Base-by-base conservation (phyloP, 164 flowering plant species). In the Magnolia sinica region DNA sequence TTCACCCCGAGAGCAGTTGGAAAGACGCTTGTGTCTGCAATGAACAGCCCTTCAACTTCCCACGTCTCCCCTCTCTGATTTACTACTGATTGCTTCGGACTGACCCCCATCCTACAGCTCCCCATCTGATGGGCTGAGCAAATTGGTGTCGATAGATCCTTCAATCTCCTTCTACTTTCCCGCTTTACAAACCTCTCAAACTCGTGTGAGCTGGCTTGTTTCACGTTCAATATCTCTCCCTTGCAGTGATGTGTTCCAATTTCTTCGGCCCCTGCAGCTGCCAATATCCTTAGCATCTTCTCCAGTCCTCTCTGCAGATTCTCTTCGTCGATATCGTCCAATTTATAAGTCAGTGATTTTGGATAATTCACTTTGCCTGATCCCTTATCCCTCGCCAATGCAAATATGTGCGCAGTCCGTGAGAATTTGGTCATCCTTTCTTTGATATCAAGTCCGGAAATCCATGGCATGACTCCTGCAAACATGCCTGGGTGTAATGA, bases 41-140 rank as follows among this genome's bases (percentile, higher is more conserved):
- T 83, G 75, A 82, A 94, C 71, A 91, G 71, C 4, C 86, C 92
- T 75, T 88, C 79, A 7, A 91, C 97, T 71, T 94, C 97, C 96
- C 94, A 94, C 14, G 90, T 87, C 79, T 94, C 96, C 27, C 97
- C 98, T 50, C 87, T 87, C 74, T 83, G 86, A 73, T 91, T 86
- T 37, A 94, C 97, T 29, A 84, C 93, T 8, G 94, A 90, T 51
- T 80, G 83, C 27, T 82, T 80, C 67, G 82, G 83, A 10, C 70
- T 80, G 4, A 76, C 77, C 1, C 94, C 97, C 96, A 94, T 92
- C 74, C 93, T 85, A 72, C 98, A 92, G 64, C 93, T 91, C 7
- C 96, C 88, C 96, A 94, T 94, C 80, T 91, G 98, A 80, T 92
- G 97, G 1, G 98, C 97, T 7, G 93, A 88, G 68, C 81, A 73